Base-by-base conservation (phyloP, 2,329 filamentous ascomycete species). In the Claviceps africana region DNA sequence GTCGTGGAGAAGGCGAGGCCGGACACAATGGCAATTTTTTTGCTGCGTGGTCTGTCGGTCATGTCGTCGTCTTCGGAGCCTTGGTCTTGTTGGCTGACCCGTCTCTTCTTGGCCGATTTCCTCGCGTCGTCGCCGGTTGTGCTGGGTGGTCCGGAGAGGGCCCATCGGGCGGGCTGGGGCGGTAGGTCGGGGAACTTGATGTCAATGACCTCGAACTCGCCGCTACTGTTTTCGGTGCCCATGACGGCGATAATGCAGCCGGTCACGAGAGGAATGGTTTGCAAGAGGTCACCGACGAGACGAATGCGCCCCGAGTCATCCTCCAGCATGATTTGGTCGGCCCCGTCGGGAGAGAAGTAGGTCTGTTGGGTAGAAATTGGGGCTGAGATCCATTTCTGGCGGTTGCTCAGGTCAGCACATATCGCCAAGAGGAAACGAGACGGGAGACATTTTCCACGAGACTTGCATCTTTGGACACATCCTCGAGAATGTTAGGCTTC, bases 401-500 rank as follows among this genome's bases (percentile, higher is more conserved):
- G 42, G 4, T n/a, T 9, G 10, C 11, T 21, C 2, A 25, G 37
- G 39, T 47, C 30, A 47, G 45, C 45, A 31, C 22, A 45, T 30
- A 11, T 30, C 25, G 17, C 22, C 1, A 17, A 21, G 4, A 21
- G 9, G 10, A 11, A 40, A 40, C 2, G 8, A 40, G 4, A 40
- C n/a, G 2, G n/a, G 4, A 39, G 21, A 44, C 3, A 0, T 7
- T 25, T 4, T 25, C 7, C 10, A 2, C 4, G 15, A 28, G 30
- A 10, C 78, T 57, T 70, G 90, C 87, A 67, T 96, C 91, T 69
- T 94, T 95, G 42, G 87, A 85, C 43, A 98, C 86, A 61, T 98
- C 93, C 54, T 96, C 90, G 35, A 98, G 72, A 65, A 98, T 91
- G 63, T 94, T 95, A 1, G 94, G 93, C 71, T 98, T 98, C 62